These are phyloP conservation scores for Mortierella sp. DNA, from an alignment of 371 early-diverging fungal genomes.

Conservation along the genomic window DNA sequence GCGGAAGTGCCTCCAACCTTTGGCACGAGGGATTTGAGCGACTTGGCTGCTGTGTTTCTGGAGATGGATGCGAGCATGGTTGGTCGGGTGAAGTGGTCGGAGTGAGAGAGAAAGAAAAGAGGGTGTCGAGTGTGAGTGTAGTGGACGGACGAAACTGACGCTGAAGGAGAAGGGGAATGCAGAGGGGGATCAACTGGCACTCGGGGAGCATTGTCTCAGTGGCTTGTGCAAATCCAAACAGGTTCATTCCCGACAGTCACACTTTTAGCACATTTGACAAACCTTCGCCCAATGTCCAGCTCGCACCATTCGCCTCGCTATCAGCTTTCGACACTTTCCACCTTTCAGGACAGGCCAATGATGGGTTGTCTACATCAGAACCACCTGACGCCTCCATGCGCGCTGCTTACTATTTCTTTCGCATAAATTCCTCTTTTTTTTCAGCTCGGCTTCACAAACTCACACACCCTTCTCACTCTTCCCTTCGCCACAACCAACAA, in stretches of 20 bases:
- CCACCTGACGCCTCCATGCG: too few relatives aligned
- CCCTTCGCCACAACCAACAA: not conserved
- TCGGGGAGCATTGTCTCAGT: not conserved
- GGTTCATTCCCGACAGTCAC: constrained; percentile 1
- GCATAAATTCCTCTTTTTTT: not conserved
- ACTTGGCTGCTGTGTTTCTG: constrained; percentile 34
- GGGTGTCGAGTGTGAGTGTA: not conserved
- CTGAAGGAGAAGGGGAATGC: not conserved
- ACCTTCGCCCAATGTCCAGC: not conserved
- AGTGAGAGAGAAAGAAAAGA: not conserved
- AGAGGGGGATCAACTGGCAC: not conserved
- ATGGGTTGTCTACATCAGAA: too few relatives aligned
- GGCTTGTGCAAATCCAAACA: constrained; percentile 10
- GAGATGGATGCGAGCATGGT: constrained; percentile 44
- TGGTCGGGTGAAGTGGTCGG: not conserved
- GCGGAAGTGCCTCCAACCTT: constrained; percentile 24
- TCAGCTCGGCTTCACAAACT: too few relatives aligned
- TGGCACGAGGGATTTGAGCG: constrained; percentile 36
- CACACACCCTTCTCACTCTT: not conserved
- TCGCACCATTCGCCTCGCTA: not conserved
- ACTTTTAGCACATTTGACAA: not conserved
- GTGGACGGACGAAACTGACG: not conserved
- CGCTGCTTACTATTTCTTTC: not conserved
- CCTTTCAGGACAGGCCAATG: too few relatives aligned
- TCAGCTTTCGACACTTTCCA: too few relatives aligned